phyloP scores from a whole-genome alignment of 805 yeast species.

The Brettanomyces naardenensis region DNA sequence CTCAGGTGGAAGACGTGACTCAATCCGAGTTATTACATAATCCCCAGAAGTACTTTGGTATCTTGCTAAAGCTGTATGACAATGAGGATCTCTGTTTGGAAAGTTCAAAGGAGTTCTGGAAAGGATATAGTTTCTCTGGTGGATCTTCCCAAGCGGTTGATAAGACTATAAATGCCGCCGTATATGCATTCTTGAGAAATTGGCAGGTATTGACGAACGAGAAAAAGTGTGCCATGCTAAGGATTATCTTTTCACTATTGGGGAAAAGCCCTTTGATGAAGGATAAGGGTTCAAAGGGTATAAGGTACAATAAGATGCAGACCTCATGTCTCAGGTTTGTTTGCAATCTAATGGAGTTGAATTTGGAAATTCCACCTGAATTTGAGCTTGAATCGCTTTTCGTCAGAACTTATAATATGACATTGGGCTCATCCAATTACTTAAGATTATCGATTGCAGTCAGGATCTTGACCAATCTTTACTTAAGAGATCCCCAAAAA shows the following conservation, averaged over 20 bases:
- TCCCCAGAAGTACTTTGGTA: conserved; percentile 22
- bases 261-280: conserved; percentile 6
- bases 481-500: conserved; percentile 7
- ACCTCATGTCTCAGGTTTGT: conserved; percentile 21
- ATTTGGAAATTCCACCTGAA: conserved; percentile 23
- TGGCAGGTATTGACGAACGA: conserved; percentile 10
- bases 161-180: conserved; percentile 33
- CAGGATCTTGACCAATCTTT: conserved; percentile 35
- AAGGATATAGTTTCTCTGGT: conserved; percentile 43
- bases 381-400: conserved; percentile 30
- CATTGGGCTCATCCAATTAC: conserved; percentile 38
- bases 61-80: conserved; percentile 18
- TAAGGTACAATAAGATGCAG: conserved; percentile 15
- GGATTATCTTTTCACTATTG: conserved; percentile 21
- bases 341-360: conserved; percentile 33
- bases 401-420: conserved; percentile 46
- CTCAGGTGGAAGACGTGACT: not conserved
- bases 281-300: too few relatives aligned
- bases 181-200: conserved; percentile 28
- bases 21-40: conserved; percentile 3
- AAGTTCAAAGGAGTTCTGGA: conserved; percentile 38
- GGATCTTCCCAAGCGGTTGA: conserved; percentile 51
- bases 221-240: conserved; percentile 12
- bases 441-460: conserved; percentile 32
- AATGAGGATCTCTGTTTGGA: conserved; percentile 5